A percentile compares a stretch with the other conserved stretches of the same genome.
Conservation (phyloP, 2,329 filamentous ascomycete species). For the Xylariaceae sp. region DNA sequence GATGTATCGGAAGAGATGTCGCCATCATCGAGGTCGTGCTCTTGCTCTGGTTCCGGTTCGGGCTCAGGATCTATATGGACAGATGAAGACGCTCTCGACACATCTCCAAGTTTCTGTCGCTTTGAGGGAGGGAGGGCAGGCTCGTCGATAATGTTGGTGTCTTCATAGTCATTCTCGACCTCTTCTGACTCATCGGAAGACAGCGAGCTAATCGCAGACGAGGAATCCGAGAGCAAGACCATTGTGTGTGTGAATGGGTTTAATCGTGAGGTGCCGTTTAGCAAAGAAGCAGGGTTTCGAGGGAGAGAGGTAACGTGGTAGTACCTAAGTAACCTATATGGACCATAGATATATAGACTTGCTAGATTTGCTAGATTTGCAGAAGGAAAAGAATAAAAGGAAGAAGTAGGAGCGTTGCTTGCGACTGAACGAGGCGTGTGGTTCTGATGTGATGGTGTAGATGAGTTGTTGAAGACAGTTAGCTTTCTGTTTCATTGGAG, state of each 20-base stretch:
- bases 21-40: slow-evolving; percentile 57
- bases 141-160: slow-evolving; percentile 37
- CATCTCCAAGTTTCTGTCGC: slow-evolving; percentile 46
- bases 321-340: slow-evolving; percentile 3
- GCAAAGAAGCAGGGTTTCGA: background rate
- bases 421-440: slow-evolving; percentile 2
- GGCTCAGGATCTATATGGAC: slow-evolving; percentile 55
- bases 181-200: slow-evolving; percentile 44
- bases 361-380: background rate
- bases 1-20: slow-evolving; percentile 92
- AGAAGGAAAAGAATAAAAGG: background rate
- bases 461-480: too few relatives aligned
- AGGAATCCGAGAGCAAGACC: slow-evolving; percentile 42
- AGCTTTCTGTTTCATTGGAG: slow-evolving; percentile 25
- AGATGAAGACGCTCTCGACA: slow-evolving; percentile 54
- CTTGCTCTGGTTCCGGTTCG: slow-evolving; percentile 52
- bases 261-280: background rate
- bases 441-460: background rate
- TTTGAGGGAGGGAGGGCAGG: slow-evolving; percentile 44
- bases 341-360: background rate
- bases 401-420: background rate
- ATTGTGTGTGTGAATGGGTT: slow-evolving; percentile 25
- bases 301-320: slow-evolving; percentile 14
- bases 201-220: slow-evolving; percentile 43
- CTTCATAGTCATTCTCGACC: slow-evolving; percentile 42